A percentile compares a stretch with the other conserved stretches of the same genome.
Evolutionary conservation across 2,329 filamentous ascomycete genomes (phyloP).

Genomic region (Diaporthe sp.): DNA sequence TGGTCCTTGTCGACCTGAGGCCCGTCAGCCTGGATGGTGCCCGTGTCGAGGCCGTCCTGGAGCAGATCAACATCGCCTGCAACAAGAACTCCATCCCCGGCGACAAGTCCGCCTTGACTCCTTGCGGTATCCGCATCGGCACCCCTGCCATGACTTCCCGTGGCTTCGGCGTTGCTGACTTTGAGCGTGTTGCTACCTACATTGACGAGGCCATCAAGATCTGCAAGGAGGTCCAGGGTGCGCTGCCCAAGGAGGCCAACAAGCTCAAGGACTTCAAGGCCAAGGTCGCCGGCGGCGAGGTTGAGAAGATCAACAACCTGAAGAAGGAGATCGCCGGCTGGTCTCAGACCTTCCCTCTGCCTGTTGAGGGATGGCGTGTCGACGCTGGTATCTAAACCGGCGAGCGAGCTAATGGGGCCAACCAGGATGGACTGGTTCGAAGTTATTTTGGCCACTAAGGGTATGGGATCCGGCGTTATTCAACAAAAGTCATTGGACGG

Average conservation of each 20-base stretch:
- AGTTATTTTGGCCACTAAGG: slow-evolving; percentile 37
- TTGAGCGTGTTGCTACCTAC: slow-evolving; percentile 89
- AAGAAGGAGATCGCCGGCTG: slow-evolving; percentile 91
- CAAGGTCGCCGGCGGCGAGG: slow-evolving; percentile 84
- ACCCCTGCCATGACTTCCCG: slow-evolving; percentile 97
- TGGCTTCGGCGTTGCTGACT: slow-evolving; percentile 93
- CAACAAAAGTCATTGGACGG: slow-evolving; percentile 43
- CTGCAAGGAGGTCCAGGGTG: slow-evolving; percentile 86
- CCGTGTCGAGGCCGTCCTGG: slow-evolving; percentile 93
- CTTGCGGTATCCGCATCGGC: slow-evolving; percentile 94
- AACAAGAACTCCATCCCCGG: slow-evolving; percentile 99
- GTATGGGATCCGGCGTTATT: slow-evolving; percentile 40
- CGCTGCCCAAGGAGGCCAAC: slow-evolving; percentile 95
- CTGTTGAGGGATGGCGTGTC: slow-evolving; percentile 80
- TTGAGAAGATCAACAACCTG: slow-evolving; percentile 85
- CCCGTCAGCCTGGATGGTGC: slow-evolving; percentile 90
- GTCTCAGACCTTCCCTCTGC: slow-evolving; percentile 93
- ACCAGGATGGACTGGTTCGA: slow-evolving; percentile 35
- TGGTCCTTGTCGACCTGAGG: slow-evolving; percentile 95
- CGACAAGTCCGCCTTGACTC: slow-evolving; percentile 96
- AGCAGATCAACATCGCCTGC: slow-evolving; percentile 98
- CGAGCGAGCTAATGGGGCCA: slow-evolving; percentile 25
- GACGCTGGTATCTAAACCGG: slow-evolving; percentile 69
- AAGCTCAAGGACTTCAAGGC: slow-evolving; percentile 99
- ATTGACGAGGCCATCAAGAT: slow-evolving; percentile 92